These are phyloP conservation scores for Daldinia sp. DNA, from an alignment of 2,329 filamentous ascomycete genomes.

Conservation along the genomic window DNA sequence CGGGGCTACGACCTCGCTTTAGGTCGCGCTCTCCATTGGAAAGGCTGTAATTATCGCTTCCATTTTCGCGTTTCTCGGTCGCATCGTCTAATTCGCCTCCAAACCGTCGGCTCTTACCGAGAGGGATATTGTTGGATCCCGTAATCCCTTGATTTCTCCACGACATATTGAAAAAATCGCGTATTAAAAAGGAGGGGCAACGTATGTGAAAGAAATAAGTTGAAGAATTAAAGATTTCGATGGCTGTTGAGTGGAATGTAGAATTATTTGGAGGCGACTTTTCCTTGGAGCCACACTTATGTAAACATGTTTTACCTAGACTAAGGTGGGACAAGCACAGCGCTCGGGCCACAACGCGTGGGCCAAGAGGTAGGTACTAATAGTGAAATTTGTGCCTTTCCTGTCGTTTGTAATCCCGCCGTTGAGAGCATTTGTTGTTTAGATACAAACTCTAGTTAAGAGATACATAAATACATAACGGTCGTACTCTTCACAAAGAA, in stretches of 20 bases:
- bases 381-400: too few relatives aligned
- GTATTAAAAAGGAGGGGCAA: slow-evolving; percentile 5
- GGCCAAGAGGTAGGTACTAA: neutral
- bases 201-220: neutral
- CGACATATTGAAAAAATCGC: slow-evolving; percentile 57
- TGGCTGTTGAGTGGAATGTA: slow-evolving; percentile 21
- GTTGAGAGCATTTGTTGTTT: too few relatives aligned
- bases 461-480: too few relatives aligned
- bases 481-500: neutral
- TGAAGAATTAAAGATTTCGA: neutral
- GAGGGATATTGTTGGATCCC: slow-evolving; percentile 96
- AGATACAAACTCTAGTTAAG: too few relatives aligned
- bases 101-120: slow-evolving; percentile 85
- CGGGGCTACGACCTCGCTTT: slow-evolving; percentile 94
- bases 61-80: slow-evolving; percentile 45
- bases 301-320: slow-evolving; percentile 1
- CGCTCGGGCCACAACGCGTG: neutral
- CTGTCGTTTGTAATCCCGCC: too few relatives aligned
- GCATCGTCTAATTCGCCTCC: slow-evolving; percentile 64
- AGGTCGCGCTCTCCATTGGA: slow-evolving; percentile 56
- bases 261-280: slow-evolving; percentile 27
- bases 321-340: slow-evolving; percentile 15
- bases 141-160: slow-evolving; percentile 86
- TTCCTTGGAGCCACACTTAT: slow-evolving; percentile 18
- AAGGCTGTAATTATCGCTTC: slow-evolving; percentile 51